These are phyloP conservation scores for Tephrocybe sp. DNA, from an alignment of 768 basidiomycete species.

Conservation along the genomic window DNA sequence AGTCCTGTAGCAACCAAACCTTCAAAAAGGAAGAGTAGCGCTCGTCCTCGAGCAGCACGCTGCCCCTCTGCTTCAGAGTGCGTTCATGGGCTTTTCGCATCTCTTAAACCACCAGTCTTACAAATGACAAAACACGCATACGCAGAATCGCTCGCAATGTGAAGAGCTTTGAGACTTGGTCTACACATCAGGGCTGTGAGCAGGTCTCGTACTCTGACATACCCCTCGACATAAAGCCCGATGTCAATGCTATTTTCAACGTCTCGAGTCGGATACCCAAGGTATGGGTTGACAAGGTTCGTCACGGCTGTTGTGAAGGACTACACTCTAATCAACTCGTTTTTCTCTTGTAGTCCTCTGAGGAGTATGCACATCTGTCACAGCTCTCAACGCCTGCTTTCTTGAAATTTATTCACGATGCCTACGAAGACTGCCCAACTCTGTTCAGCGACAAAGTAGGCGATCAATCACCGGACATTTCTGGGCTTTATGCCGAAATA, in stretches of 20 bases:
- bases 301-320: not conserved
- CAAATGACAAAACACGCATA: not conserved
- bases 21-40: slow-evolving; percentile 11
- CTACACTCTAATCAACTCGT: not conserved
- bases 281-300: slow-evolving; percentile 43
- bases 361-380: slow-evolving; percentile 24
- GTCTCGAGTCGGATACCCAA: slow-evolving; percentile 34
- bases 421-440: slow-evolving; percentile 28
- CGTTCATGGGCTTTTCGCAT: slow-evolving; percentile 8
- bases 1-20: slow-evolving; percentile 11
- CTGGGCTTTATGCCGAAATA: slow-evolving; percentile 35
- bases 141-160: slow-evolving; percentile 49
- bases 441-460: slow-evolving; percentile 36
- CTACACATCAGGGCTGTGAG: slow-evolving; percentile 46
- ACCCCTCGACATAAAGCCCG: slow-evolving; percentile 35
- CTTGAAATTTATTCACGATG: slow-evolving; percentile 29
- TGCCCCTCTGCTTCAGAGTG: slow-evolving; percentile 50
- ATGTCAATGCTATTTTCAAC: slow-evolving; percentile 39
- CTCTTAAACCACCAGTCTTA: not conserved
- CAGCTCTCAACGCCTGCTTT: slow-evolving; percentile 24
- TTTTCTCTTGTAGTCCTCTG: slow-evolving; percentile 19
- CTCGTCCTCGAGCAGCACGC: slow-evolving; percentile 24
- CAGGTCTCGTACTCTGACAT: slow-evolving; percentile 48
- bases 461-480: slow-evolving; percentile 15
- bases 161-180: slow-evolving; percentile 52